Conservation (phyloP, 1,139 yeast genomes). For the Entelexis sorbosivorans region DNA sequence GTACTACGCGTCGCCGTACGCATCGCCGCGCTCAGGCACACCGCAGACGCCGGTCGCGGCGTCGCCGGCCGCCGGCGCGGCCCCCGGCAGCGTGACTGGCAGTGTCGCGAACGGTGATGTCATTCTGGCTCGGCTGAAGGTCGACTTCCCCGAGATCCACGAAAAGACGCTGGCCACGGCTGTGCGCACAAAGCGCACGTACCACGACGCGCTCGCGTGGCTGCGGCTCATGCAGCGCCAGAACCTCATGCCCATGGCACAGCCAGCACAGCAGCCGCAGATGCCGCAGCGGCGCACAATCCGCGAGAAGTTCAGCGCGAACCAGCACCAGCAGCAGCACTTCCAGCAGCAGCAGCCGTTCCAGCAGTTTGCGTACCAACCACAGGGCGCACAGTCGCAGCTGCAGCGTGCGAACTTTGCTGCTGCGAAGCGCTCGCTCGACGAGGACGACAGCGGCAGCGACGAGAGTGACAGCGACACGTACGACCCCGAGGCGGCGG, state of each 20-base stretch:
- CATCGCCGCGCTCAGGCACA: slow-evolving; percentile 2
- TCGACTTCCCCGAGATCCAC: slow-evolving; percentile 27
- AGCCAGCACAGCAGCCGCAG: slow-evolving; percentile 6
- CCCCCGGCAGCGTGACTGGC: neutral
- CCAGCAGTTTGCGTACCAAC: slow-evolving; percentile 2
- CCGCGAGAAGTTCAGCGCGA: slow-evolving; percentile 30
- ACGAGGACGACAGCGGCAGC: slow-evolving; percentile 22
- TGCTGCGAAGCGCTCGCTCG: slow-evolving; percentile 5
- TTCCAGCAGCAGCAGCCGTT: neutral
- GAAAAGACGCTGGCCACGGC: slow-evolving; percentile 28
- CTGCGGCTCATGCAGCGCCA: slow-evolving; percentile 24
- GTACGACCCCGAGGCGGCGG: slow-evolving; percentile 29
- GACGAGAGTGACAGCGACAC: slow-evolving; percentile 41
- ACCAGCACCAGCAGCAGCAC: neutral
- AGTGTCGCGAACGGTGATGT: slow-evolving; percentile 11
- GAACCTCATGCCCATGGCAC: slow-evolving; percentile 20
- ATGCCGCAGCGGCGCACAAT: slow-evolving; percentile 30
- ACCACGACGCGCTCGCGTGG: slow-evolving; percentile 32
- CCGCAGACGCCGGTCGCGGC: neutral
- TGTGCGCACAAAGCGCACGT: slow-evolving; percentile 29
- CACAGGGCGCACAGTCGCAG: neutral
- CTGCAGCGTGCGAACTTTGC: neutral
- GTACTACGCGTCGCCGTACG: slow-evolving; percentile 4
- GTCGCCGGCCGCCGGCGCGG: neutral
- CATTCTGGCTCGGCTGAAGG: slow-evolving; percentile 23